Evolutionary conservation across 176 grass and related monocot species (phyloP), one percentile per base, ranked within the genome.

Genomic region (Juncus inflexus): DNA sequence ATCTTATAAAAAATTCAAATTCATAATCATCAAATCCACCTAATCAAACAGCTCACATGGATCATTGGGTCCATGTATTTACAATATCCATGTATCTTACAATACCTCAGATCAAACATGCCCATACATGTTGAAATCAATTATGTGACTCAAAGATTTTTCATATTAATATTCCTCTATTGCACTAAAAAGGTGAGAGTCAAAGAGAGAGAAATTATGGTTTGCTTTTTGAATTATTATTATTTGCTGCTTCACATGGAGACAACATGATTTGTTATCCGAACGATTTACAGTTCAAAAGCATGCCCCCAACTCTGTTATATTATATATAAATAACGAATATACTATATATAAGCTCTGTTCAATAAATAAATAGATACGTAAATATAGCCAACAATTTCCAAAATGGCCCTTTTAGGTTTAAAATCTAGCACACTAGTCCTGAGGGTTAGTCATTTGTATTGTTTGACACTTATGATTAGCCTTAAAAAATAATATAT

Each of bases 191-290:
- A 69, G 55, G 50, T 13, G 36, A 15, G 50, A 47, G 54, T 71
- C 53, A 71, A 71, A 70, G 67, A 71, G 67, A 71, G 35, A 71
- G 67, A 71, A 55, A 70, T 58, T 57, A 7, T 9, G 54, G 12
- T 55, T 16, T 58, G 51, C 66, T 70, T 67, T 14, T 3, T 52
- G 51, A 11, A 37, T 71, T 59, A 40, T 52, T 45, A 45, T 58
- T 19, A 56, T 59, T 71, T 58, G 67, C 36, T 47, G 15, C 37
- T 71, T 58, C 67, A 71, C 67, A 71, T 71, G 67, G 53, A 43
- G 67, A 71, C 67, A 59, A 40, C 67, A 71, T 71, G 67, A 59
- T 71, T 71, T 71, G 67, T 71, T 47, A 71, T 71, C 52, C 52
- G 39, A 71, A 52, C 55, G n/a, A n/a, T 59, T 16, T 59, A 71